Evolutionary conservation across 2,329 filamentous ascomycete species (phyloP).

Genomic region (Trichophyton simii): DNA sequence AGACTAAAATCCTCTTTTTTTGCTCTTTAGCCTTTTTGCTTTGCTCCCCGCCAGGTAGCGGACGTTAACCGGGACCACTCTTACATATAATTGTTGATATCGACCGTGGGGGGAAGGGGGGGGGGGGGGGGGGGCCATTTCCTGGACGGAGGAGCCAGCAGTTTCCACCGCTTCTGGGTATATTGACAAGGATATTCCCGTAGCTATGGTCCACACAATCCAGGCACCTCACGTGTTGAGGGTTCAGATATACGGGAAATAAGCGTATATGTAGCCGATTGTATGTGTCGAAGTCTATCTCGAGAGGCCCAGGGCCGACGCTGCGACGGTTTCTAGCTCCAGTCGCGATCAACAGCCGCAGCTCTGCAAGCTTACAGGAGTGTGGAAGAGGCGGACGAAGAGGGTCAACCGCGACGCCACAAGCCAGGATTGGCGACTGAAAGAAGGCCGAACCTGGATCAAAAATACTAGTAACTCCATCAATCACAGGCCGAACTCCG

Average conservation of each 20-base stretch:
- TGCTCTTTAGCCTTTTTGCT: background rate
- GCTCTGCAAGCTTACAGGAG: background rate
- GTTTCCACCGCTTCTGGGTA: background rate
- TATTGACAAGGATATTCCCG: background rate
- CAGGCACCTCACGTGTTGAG: background rate
- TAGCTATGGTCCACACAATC: background rate
- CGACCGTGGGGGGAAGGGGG: background rate
- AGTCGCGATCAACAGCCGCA: conserved; percentile 4
- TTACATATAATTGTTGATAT: background rate
- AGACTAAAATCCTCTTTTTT: background rate
- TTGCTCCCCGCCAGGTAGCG: background rate
- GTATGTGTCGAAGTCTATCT: background rate
- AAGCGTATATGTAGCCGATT: background rate
- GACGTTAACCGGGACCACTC: background rate
- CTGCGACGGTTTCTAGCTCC: background rate
- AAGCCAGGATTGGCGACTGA: background rate
- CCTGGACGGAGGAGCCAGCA: background rate
- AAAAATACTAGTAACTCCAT: background rate
- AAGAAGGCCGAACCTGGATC: background rate
- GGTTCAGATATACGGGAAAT: background rate
- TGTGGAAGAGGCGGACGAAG: background rate
- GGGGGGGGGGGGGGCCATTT: background rate
- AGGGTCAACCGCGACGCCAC: background rate
- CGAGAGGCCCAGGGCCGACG: background rate
- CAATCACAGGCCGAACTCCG: background rate